These are phyloP conservation scores for Teunomyces atbi DNA, from an alignment of 805 yeast species.

Conservation along the genomic window DNA sequence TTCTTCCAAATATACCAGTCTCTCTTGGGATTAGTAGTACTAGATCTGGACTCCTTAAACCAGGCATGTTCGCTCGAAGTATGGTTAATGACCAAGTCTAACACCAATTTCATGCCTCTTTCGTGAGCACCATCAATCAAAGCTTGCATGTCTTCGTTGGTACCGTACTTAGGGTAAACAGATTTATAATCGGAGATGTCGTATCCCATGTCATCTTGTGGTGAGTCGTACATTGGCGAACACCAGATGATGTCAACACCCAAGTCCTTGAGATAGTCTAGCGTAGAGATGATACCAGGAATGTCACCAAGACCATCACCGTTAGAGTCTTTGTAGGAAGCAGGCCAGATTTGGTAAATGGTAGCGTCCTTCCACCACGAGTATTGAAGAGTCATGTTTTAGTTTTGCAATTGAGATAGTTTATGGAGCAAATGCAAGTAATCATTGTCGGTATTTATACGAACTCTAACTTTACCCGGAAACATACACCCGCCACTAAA, in stretches of 20 bases:
- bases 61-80: constrained; percentile 55
- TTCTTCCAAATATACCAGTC: constrained; percentile 64
- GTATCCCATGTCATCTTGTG: constrained; percentile 64
- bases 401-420: background rate
- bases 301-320: constrained; percentile 61
- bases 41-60: constrained; percentile 55
- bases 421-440: background rate
- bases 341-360: constrained; percentile 61
- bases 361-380: constrained; percentile 58
- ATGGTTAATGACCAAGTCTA: constrained; percentile 60
- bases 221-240: constrained; percentile 57
- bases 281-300: constrained; percentile 49
- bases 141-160: constrained; percentile 50
- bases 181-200: constrained; percentile 55
- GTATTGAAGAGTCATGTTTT: constrained; percentile 16
- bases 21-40: constrained; percentile 52
- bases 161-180: constrained; percentile 53
- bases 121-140: constrained; percentile 47
- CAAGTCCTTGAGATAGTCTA: constrained; percentile 50
- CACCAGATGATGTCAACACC: constrained; percentile 57
- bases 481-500: background rate
- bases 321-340: constrained; percentile 57
- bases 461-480: background rate
- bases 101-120: constrained; percentile 50
- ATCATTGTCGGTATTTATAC: background rate